Evolutionary conservation across 495 filamentous ascomycete species (phyloP).

Genomic region (Hyphodiscus hymeniophilus): DNA sequence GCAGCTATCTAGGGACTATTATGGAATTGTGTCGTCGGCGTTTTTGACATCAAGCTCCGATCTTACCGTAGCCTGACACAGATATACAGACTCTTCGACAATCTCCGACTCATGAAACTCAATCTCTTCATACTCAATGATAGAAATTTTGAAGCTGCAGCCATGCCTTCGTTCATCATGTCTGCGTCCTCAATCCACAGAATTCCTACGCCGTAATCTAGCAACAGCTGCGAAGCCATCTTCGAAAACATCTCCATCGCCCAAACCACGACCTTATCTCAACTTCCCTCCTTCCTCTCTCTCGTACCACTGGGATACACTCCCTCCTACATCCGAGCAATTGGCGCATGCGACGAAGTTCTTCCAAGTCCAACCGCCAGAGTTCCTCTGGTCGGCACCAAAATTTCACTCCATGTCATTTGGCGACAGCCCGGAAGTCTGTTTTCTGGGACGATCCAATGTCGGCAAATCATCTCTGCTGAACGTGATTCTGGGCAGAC

Average conservation of each 20-base stretch:
- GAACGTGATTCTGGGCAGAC: constrained; percentile 65
- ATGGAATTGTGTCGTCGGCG: too few species aligned
- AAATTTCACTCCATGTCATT: constrained; percentile 61
- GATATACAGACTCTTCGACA: too few species aligned
- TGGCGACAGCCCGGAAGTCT: constrained; percentile 51
- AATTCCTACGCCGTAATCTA: neutral
- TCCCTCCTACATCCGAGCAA: constrained; percentile 44
- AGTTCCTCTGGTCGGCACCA: constrained; percentile 60
- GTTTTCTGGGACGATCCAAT: constrained; percentile 69
- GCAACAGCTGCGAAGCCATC: neutral
- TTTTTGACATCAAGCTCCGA: too few species aligned
- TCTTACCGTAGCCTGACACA: too few species aligned
- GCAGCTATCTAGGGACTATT: too few species aligned
- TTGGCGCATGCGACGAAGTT: constrained; percentile 48
- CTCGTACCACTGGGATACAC: constrained; percentile 52
- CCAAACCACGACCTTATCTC: neutral
- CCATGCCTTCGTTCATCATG: neutral
- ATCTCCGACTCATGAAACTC: too few species aligned
- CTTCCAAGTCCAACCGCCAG: constrained; percentile 53
- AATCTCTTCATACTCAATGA: too few species aligned
- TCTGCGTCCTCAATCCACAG: neutral
- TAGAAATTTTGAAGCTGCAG: too few species aligned
- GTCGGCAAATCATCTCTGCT: constrained; percentile 86
- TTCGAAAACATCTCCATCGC: neutral
- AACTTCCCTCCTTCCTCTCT: constrained; percentile 18